Conservation (phyloP, 169 alveolate genomes). For the Pseudocohnilembus persalinus region DNA sequence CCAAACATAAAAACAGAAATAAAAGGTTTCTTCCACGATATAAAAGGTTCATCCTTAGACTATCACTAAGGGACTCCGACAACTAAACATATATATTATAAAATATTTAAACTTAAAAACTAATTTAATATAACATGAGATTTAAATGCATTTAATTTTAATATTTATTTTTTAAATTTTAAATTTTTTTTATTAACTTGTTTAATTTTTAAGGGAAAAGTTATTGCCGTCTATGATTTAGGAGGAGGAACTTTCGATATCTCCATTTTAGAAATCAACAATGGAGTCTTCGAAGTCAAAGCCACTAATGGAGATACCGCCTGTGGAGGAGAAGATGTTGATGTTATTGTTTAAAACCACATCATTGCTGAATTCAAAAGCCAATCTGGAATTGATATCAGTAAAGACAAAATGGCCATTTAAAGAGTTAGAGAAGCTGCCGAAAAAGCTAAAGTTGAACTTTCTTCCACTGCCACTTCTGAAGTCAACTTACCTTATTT, state of each 20-base stretch:
- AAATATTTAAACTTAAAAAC: too few species aligned
- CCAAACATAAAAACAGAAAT: neutral
- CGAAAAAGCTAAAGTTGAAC: slow-evolving; percentile 98
- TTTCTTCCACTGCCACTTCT: slow-evolving; percentile 94
- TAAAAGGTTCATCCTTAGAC: neutral
- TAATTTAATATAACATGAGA: neutral
- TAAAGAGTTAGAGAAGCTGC: slow-evolving; percentile 98
- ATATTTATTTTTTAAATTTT: too few species aligned
- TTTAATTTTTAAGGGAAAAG: slow-evolving; percentile 63
- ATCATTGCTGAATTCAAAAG: slow-evolving; percentile 95
- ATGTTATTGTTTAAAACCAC: slow-evolving; percentile 92
- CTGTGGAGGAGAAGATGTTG: slow-evolving; percentile 99
- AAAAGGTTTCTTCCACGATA: neutral
- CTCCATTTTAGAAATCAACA: slow-evolving; percentile 96
- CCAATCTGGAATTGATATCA: slow-evolving; percentile 95
- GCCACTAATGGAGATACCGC: slow-evolving; percentile 99
- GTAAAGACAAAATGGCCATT: slow-evolving; percentile 94
- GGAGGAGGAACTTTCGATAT: slow-evolving; percentile 98
- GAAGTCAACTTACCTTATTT: slow-evolving; percentile 97
- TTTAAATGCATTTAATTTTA: neutral
- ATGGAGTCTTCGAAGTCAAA: slow-evolving; percentile 98
- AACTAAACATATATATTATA: too few species aligned
- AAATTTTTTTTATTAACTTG: too few species aligned
- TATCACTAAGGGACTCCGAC: neutral
- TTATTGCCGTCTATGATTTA: slow-evolving; percentile 93